phyloP scores from a whole-genome alignment of 2,329 filamentous ascomycete genomes.

The Parasarocladium wereldwijsianum region DNA sequence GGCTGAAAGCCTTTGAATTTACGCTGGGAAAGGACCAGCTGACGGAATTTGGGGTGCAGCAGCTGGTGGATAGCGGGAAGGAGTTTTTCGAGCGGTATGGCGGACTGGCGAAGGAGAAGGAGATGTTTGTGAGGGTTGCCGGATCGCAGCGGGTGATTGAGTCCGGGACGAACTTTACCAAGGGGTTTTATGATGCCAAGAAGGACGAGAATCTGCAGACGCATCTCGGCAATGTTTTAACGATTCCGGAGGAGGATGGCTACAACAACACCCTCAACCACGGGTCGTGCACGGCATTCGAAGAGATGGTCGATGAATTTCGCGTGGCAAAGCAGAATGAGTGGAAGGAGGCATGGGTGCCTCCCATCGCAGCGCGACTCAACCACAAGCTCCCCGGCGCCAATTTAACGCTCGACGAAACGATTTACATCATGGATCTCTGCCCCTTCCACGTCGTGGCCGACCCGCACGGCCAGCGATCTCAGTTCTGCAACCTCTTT shows the following conservation, averaged over 20 bases:
- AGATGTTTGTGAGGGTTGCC: slow-evolving; percentile 60
- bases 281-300: slow-evolving; percentile 55
- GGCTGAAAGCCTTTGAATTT: slow-evolving; percentile 60
- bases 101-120: slow-evolving; percentile 36
- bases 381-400: slow-evolving; percentile 54
- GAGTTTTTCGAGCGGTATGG: slow-evolving; percentile 65
- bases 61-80: slow-evolving; percentile 61
- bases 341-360: slow-evolving; percentile 51
- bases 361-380: slow-evolving; percentile 52
- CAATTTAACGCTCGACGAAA: slow-evolving; percentile 46
- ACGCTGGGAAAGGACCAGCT: slow-evolving; percentile 54
- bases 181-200: slow-evolving; percentile 52
- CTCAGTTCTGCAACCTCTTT: slow-evolving; percentile 66
- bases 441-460: slow-evolving; percentile 78
- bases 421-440: slow-evolving; percentile 69
- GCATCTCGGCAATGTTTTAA: no score
- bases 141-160: slow-evolving; percentile 56
- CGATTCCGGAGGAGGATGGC: slow-evolving; percentile 50
- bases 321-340: slow-evolving; percentile 33
- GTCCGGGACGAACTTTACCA: slow-evolving; percentile 61
- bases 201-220: no score
- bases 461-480: slow-evolving; percentile 31
- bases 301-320: slow-evolving; percentile 37
- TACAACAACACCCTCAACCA: slow-evolving; percentile 76
- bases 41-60: slow-evolving; percentile 48